These are phyloP conservation scores for Tripidium arundinaceum DNA, from an alignment of 202 grass and related monocot species.

Conservation along the genomic window DNA sequence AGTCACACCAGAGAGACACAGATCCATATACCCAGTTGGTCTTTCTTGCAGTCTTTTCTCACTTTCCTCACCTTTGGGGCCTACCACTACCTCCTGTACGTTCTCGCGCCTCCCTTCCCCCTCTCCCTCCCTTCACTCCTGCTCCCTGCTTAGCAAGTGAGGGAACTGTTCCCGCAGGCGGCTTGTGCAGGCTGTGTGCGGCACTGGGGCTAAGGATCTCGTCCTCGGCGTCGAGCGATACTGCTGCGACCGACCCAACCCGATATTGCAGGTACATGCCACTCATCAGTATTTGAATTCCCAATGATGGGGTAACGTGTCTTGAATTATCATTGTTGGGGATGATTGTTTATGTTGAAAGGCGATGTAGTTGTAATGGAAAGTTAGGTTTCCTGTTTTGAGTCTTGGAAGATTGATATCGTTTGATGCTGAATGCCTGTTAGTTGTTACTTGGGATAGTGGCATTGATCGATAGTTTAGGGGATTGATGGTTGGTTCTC, in stretches of 20 bases:
- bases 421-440: not conserved
- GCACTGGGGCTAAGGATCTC: slow-evolving; percentile 74
- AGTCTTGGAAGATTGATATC: not conserved
- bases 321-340: not conserved
- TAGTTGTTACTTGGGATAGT: not conserved
- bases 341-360: not conserved
- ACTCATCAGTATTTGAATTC: not conserved
- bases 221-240: slow-evolving; percentile 74
- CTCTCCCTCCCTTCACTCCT: not conserved
- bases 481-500: not conserved
- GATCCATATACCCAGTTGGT: not conserved
- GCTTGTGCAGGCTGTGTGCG: slow-evolving; percentile 66
- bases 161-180: slow-evolving; percentile 47
- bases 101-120: not conserved
- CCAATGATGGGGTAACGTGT: not conserved
- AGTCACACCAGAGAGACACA: not conserved
- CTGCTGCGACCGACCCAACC: slow-evolving; percentile 93
- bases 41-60: not conserved
- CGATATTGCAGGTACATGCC: slow-evolving; percentile 63
- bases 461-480: not conserved
- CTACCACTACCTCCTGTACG: slow-evolving; percentile 89
- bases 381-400: not conserved
- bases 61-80: slow-evolving; percentile 83
- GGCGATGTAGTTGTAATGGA: not conserved
- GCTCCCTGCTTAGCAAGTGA: slow-evolving; percentile 1